Evolutionary conservation across 164 flowering plant species (phyloP), one percentile per base, ranked within the genome.

Genomic region (Macadamia integrifolia): DNA sequence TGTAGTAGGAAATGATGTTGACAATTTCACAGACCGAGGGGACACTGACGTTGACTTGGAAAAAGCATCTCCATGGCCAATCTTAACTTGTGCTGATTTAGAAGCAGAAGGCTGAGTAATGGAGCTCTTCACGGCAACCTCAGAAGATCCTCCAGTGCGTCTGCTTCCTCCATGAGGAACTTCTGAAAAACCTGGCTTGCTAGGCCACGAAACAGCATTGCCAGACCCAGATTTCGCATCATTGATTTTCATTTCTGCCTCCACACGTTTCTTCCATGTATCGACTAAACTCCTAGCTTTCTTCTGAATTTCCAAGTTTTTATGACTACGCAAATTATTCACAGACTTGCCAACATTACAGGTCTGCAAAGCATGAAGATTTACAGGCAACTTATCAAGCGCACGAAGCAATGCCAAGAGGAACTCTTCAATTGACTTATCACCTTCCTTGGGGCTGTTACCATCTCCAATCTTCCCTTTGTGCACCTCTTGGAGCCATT

Each of bases 241-340:
- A 65, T 57, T 83, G 14, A 80, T 83, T 66, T 84, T 86, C 97
- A 92, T 89, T 80, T 94, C 99, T 66, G 80, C 84, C 60, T 92
- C 96, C 71, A 94, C 99, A 53, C 99, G 91, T 74, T 88, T 94
- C 87, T 94, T 94, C 99, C 99, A 94, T n/a, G 90, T 94, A 72
- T 89, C 98, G 71, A 94, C 97, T 67, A 94, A 81, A 73, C 87
- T 80, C 66, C 85, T 75, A 28, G 90, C 87, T 66, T 86, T 86
- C 74, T 76, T 85, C 80, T 86, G 90, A 64, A 86, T 85, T 65
- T 86, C 90, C 35, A 77, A 65, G 66, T 86, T 84, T 57, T 81
- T 86, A 75, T 86, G 86, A 66, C 71, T 69, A 17, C 90, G 81
- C 68, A 86, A 79, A 71, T 84, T 81, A 78, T 93, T 93, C 57